phyloP scores from a whole-genome alignment of 2,329 filamentous ascomycete species.

The Aspergillus transmontanensis region DNA sequence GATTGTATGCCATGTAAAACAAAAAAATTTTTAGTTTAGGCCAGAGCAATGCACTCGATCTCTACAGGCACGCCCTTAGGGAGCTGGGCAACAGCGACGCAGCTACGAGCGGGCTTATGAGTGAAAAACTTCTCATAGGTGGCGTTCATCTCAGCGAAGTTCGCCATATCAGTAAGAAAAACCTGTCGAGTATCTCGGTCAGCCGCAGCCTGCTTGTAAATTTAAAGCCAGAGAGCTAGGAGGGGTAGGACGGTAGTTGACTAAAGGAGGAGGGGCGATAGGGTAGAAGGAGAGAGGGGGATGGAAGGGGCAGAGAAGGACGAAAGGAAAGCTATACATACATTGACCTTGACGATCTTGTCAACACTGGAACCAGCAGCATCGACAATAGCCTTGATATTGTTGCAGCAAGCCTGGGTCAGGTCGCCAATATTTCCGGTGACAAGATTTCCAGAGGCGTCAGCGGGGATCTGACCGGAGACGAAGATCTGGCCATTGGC shows the following conservation, averaged over 20 bases:
- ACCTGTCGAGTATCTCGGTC: constrained; percentile 49
- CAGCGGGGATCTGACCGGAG: constrained; percentile 76
- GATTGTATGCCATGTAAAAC: background rate
- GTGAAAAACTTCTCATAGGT: constrained; percentile 71
- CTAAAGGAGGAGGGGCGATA: constrained; percentile 3
- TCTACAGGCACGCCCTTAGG: constrained; percentile 66
- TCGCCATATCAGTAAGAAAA: constrained; percentile 87
- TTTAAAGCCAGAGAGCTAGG: background rate
- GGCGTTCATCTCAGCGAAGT: constrained; percentile 80
- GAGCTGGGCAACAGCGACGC: constrained; percentile 64
- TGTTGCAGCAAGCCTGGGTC: constrained; percentile 72
- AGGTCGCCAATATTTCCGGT: constrained; percentile 68
- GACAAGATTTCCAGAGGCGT: constrained; percentile 61
- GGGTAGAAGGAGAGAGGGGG: background rate
- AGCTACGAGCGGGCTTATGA: constrained; percentile 65
- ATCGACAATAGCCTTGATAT: constrained; percentile 79
- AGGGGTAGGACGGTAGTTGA: background rate
- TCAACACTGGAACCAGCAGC: constrained; percentile 77
- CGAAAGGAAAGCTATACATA: constrained; percentile 25
- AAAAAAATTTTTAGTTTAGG: constrained; percentile 30
- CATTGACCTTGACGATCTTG: constrained; percentile 84
- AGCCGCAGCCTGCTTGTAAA: background rate
- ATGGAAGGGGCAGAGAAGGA: no score
- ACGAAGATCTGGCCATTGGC: constrained; percentile 70
- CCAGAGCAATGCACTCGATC: constrained; percentile 65